Percentiles rank a stretch among this genome's conserved stretches.
Evolutionary conservation across 805 yeast species (phyloP).

Genomic region (Lipomyces yamanashiensis): DNA sequence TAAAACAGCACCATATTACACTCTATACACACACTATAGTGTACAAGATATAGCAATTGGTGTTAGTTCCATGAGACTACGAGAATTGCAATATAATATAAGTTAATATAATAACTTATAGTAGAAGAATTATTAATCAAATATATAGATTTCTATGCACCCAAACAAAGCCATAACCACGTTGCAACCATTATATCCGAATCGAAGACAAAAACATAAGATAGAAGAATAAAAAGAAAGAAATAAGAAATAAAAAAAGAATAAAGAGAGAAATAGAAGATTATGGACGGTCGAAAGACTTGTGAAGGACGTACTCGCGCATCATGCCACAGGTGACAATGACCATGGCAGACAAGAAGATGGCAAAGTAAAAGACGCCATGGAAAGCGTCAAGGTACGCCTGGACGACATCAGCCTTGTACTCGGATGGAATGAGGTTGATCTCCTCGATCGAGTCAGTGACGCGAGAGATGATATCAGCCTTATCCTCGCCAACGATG

Average conservation of each 20-base stretch:
- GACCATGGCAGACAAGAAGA: conserved; percentile 27
- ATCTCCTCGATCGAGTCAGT: conserved; percentile 34
- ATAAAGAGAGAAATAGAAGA: not conserved
- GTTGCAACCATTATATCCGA: too few relatives aligned
- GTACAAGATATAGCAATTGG: too few relatives aligned
- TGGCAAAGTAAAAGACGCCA: conserved; percentile 32
- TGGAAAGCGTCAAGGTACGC: conserved; percentile 35
- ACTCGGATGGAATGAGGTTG: conserved; percentile 21
- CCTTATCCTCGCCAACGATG: conserved; percentile 27
- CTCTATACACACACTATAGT: too few relatives aligned
- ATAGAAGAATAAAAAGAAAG: too few relatives aligned
- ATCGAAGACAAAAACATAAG: too few relatives aligned
- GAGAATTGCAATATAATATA: too few relatives aligned
- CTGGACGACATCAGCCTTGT: conserved; percentile 26
- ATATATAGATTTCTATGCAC: too few relatives aligned
- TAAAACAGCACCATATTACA: too few relatives aligned
- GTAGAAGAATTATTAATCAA: too few relatives aligned
- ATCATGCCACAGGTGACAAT: conserved; percentile 31
- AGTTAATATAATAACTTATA: too few relatives aligned
- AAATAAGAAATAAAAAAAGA: not conserved
- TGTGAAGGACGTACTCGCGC: conserved; percentile 30
- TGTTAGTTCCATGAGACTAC: too few relatives aligned
- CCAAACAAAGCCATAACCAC: too few relatives aligned
- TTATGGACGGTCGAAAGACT: conserved; percentile 14
- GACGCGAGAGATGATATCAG: conserved; percentile 31